A percentile compares a stretch with the other conserved stretches of the same genome.
These are phyloP conservation scores for Capronia epimyces DNA, from an alignment of 2,329 filamentous ascomycete genomes.

Conservation along the genomic window DNA sequence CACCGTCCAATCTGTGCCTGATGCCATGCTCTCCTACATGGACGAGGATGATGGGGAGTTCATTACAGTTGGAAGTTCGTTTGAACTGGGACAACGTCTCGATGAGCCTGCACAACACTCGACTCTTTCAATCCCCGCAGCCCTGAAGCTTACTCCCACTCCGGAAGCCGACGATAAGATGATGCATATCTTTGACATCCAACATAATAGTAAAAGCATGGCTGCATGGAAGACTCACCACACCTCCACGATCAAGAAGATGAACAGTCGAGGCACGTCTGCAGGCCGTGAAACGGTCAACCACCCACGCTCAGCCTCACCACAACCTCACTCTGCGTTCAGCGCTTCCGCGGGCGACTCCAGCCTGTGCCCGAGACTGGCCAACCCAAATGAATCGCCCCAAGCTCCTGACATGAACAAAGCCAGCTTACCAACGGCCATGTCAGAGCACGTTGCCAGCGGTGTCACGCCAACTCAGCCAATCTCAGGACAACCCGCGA, in stretches of 20 bases:
- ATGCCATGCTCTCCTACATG: slow-evolving; percentile 40
- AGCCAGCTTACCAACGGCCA: background rate
- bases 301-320: background rate
- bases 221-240: slow-evolving; percentile 27
- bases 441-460: background rate
- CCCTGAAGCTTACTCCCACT: slow-evolving; percentile 3
- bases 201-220: slow-evolving; percentile 19
- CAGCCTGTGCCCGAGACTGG: background rate
- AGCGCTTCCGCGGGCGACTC: background rate
- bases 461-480: background rate
- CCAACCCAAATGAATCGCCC: background rate
- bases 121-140: slow-evolving; percentile 9
- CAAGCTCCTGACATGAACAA: background rate
- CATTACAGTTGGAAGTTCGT: slow-evolving; percentile 45
- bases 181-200: slow-evolving; percentile 46
- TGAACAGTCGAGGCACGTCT: background rate
- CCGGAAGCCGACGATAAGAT: slow-evolving; percentile 27
- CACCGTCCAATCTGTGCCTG: slow-evolving; percentile 38
- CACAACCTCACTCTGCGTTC: background rate
- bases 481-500: background rate
- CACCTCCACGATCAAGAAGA: slow-evolving; percentile 22
- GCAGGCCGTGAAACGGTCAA: background rate
- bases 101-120: slow-evolving; percentile 35
- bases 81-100: slow-evolving; percentile 44
- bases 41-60: slow-evolving; percentile 45